Percentiles rank a stretch among this genome's conserved stretches.
Evolutionary conservation across 78 protist genomes (phyloP).

Genomic region (Mastigamoeba balamuthi): DNA sequence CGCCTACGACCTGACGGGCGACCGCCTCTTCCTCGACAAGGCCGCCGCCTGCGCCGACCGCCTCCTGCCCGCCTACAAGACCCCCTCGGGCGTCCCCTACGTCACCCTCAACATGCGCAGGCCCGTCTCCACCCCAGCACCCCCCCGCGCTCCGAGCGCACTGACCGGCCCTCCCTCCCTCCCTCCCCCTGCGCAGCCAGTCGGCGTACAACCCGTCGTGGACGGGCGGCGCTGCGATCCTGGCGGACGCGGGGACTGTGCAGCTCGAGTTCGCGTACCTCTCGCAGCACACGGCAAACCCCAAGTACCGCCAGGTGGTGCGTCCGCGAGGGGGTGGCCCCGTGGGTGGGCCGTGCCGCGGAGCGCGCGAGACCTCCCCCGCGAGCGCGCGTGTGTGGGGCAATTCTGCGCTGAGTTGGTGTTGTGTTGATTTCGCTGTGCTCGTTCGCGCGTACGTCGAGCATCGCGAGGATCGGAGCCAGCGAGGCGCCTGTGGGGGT

Average conservation of each 20-base stretch:
- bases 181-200: conserved; percentile 6
- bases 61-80: conserved; percentile 22
- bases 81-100: conserved; percentile 12
- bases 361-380: too few relatives aligned
- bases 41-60: conserved; percentile 57
- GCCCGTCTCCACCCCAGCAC: too few relatives aligned
- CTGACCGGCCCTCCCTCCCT: too few relatives aligned
- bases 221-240: conserved; percentile 30
- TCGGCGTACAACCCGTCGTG: neutral
- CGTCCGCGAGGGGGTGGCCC: too few relatives aligned
- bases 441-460: too few relatives aligned
- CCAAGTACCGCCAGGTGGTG: too few relatives aligned
- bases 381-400: too few relatives aligned
- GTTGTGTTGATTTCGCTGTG: too few relatives aligned
- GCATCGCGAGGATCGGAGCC: neutral
- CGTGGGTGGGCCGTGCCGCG: too few relatives aligned
- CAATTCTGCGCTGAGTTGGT: too few relatives aligned
- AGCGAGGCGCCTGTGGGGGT: neutral
- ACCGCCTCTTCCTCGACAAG: conserved; percentile 31
- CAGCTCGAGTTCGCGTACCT: conserved; percentile 68
- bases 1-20: conserved; percentile 61
- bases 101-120: neutral
- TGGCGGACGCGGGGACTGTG: conserved; percentile 69
- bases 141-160: too few relatives aligned
- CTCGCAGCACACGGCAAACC: conserved; percentile 43